Conservation (phyloP, 768 basidiomycete genomes). For the Suillus lakei region DNA sequence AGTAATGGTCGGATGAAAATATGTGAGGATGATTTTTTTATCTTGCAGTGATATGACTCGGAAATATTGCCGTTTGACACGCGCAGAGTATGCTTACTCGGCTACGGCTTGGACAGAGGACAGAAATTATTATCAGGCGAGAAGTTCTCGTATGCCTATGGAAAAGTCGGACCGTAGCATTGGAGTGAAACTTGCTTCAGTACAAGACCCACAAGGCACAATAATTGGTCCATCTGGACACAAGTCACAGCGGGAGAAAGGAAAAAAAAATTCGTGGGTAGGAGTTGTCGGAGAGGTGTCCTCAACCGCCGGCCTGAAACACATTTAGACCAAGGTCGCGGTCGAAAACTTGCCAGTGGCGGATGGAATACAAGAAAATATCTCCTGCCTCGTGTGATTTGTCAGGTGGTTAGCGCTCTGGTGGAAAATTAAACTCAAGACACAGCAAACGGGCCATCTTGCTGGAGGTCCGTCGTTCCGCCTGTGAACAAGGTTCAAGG, state of each 20-base stretch:
- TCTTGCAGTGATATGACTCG: neutral
- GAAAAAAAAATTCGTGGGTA: neutral
- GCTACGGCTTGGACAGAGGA: neutral
- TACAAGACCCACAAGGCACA: neutral
- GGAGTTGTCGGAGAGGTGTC: neutral
- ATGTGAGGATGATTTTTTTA: neutral
- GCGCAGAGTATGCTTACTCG: neutral
- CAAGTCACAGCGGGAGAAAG: neutral
- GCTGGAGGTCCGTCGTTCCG: neutral
- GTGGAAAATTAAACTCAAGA: neutral
- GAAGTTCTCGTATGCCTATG: neutral
- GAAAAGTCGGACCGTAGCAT: neutral
- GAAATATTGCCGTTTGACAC: neutral
- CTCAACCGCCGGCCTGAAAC: neutral
- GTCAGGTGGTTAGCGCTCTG: neutral
- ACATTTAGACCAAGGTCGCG: no score
- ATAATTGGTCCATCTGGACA: neutral
- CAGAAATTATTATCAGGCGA: neutral
- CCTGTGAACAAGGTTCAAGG: neutral
- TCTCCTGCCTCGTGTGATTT: neutral
- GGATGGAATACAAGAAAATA: no score
- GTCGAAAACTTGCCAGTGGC: no score
- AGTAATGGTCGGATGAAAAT: neutral
- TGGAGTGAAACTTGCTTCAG: neutral
- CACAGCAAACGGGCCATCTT: neutral